Base-by-base conservation (phyloP, 768 basidiomycete genomes). In the Trametes cubensis region DNA sequence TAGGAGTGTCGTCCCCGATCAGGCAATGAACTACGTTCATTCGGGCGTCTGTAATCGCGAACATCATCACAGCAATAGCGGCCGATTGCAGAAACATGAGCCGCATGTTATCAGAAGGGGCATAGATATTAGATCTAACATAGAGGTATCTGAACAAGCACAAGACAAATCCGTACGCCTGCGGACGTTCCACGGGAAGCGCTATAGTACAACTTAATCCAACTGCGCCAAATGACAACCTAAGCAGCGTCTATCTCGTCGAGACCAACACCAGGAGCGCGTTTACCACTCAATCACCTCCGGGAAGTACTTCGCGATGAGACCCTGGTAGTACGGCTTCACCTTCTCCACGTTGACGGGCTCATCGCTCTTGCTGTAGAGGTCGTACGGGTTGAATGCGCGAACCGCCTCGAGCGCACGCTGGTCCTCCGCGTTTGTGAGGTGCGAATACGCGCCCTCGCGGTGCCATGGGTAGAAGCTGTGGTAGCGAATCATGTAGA, bases 381-480 rank as follows among this genome's bases (percentile, higher is more conserved):
- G 83, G 71, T 95, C 94, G 75, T 95, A 96, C 0, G 94, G 94
- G 75, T 95, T 96, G 83, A 96, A 96, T 0, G 88, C 88, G 47
- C 83, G 82, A 26, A 93, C 92, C 17, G 92, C 93, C 42, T 80
- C 83, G 34, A 93, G 83, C 20, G 84, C 79, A 55, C 77, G 76
- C 60, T 74, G 66, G 73, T 93, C 91, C 56, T 86, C 85, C 17
- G 88, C 88, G 72, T 87, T 87, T 64, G 84, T 87, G 49, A 96
- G 83, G 70, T 95, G 88, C 21, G 73, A 72, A 77, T 96, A 96
- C 0, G 94, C 94, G 58, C 82, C 82, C 71, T 95, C 94, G 45
- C 94, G 83, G 75, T 96, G 94, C 94, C 92, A 95, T 75, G 94
- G 94, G 77, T 95, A 96, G 81, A 95, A 96, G 69, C 89, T 92